phyloP scores from a whole-genome alignment of 805 yeast genomes.

The Ogataea methanolica region DNA sequence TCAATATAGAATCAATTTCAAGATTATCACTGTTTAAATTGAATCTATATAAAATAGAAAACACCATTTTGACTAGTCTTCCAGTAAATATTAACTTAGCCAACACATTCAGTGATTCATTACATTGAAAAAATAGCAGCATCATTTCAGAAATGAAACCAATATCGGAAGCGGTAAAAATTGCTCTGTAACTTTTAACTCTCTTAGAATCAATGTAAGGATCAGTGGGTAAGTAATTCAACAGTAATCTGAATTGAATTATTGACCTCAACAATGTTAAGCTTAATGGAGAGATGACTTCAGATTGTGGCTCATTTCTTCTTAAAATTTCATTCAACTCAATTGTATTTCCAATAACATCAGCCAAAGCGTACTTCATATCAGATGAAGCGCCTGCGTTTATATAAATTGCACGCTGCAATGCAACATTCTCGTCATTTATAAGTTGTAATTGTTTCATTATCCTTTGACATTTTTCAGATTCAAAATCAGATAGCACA shows the following conservation, averaged over 20 bases:
- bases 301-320: conserved; percentile 35
- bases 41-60: conserved; percentile 20
- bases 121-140: conserved; percentile 38
- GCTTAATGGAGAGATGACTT: conserved; percentile 12
- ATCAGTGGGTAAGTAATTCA: conserved; percentile 18
- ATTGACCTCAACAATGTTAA: conserved; percentile 36
- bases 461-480: conserved; percentile 11
- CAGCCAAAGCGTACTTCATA: conserved; percentile 16
- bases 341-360: conserved; percentile 43
- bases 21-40: conserved; percentile 13
- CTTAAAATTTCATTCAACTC: conserved; percentile 56
- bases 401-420: conserved; percentile 11
- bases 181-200: conserved; percentile 17
- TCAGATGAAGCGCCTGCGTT: conserved; percentile 6
- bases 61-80: conserved; percentile 13
- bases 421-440: conserved; percentile 11
- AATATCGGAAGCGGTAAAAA: conserved; percentile 27
- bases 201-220: conserved; percentile 7
- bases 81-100: conserved; percentile 22
- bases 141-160: conserved; percentile 37
- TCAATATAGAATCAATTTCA: conserved; percentile 17
- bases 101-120: conserved; percentile 37
- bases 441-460: conserved; percentile 20
- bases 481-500: conserved; percentile 18
- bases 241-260: conserved; percentile 36